phyloP scores from a whole-genome alignment of 257 asterid species.

The Linaria vulgaris region DNA sequence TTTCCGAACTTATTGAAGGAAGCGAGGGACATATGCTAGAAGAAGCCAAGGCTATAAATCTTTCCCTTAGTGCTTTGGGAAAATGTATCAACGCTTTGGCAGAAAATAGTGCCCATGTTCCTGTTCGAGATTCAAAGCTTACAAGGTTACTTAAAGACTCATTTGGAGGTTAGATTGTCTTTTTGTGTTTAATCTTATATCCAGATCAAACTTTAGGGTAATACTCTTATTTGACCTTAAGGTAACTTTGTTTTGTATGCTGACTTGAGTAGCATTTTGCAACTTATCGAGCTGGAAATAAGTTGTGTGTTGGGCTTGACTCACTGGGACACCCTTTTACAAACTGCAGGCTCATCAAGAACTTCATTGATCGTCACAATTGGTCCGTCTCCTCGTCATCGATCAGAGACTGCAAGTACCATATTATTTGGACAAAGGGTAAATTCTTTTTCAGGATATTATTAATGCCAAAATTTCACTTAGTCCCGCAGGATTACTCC shows the following conservation, averaged over 20 bases:
- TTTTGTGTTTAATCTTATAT: slow-evolving; percentile 22
- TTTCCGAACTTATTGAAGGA: slow-evolving; percentile 56
- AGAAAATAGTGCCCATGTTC: slow-evolving; percentile 96
- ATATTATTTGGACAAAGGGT: slow-evolving; percentile 98
- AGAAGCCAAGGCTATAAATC: slow-evolving; percentile 98
- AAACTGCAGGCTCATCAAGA: slow-evolving; percentile 91
- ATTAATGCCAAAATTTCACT: too few relatives aligned
- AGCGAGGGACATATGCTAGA: slow-evolving; percentile 98
- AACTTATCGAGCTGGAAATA: slow-evolving; percentile 17
- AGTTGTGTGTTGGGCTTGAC: slow-evolving; percentile 20
- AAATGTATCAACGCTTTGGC: slow-evolving; percentile 99
- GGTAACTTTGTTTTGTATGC: slow-evolving; percentile 7
- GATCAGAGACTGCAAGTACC: slow-evolving; percentile 96
- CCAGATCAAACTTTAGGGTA: slow-evolving; percentile 15
- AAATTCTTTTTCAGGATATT: slow-evolving; percentile 32
- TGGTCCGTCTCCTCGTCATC: slow-evolving; percentile 99
- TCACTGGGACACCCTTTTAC: slow-evolving; percentile 30
- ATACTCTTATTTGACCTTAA: slow-evolving; percentile 9
- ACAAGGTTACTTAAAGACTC: slow-evolving; percentile 97
- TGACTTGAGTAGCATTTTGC: slow-evolving; percentile 19
- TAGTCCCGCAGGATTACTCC: too few relatives aligned
- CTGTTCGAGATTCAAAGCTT: slow-evolving; percentile 96
- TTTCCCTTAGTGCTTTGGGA: slow-evolving; percentile 95
- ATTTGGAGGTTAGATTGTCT: slow-evolving; percentile 83
- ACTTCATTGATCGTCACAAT: slow-evolving; percentile 88